A percentile compares a stretch with the other conserved stretches of the same genome.
Evolutionary conservation across 441 rosid species (phyloP).

Genomic region (Sinapis alba): DNA sequence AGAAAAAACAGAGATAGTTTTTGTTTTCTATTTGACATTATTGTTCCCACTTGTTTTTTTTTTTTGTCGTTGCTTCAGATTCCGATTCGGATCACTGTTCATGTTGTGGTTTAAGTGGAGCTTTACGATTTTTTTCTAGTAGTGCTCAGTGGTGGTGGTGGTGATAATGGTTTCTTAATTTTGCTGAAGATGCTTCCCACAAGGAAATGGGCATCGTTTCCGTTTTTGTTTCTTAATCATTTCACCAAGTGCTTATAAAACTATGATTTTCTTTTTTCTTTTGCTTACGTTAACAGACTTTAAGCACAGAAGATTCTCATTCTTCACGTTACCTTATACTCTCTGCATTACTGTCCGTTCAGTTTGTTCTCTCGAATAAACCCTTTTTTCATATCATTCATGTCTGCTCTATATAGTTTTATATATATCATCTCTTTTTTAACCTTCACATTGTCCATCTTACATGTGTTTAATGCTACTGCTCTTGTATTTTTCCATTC

Average conservation of each 20-base stretch:
- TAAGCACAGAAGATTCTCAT: slow-evolving; percentile 62
- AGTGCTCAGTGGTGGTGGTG: slow-evolving; percentile 49
- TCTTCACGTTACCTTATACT: slow-evolving; percentile 46
- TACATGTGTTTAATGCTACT: slow-evolving; percentile 38
- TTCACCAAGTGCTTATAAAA: slow-evolving; percentile 22
- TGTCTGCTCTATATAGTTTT: slow-evolving; percentile 19
- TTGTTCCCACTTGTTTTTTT: slow-evolving; percentile 7
- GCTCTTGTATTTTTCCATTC: slow-evolving; percentile 29
- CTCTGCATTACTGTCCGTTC: slow-evolving; percentile 46
- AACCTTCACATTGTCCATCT: slow-evolving; percentile 57
- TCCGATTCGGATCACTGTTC: slow-evolving; percentile 21
- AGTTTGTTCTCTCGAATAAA: slow-evolving; percentile 62
- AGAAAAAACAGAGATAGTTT: neutral
- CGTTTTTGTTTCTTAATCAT: slow-evolving; percentile 34
- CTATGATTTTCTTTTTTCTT: slow-evolving; percentile 38
- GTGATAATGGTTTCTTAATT: slow-evolving; percentile 44
- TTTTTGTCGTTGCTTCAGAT: slow-evolving; percentile 31
- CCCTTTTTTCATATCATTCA: slow-evolving; percentile 27
- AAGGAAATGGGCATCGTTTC: slow-evolving; percentile 31
- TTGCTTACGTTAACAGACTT: slow-evolving; percentile 40
- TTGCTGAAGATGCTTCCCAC: slow-evolving; percentile 52
- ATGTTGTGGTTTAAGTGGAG: slow-evolving; percentile 19
- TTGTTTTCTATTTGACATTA: neutral
- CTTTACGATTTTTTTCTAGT: slow-evolving; percentile 16
- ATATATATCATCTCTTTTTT: slow-evolving; percentile 41